Percentiles rank a stretch among this genome's conserved stretches.
These are phyloP conservation scores for Schoenoplectus tabernaemontani DNA, from an alignment of 202 grass and related monocot genomes.

Conservation along the genomic window DNA sequence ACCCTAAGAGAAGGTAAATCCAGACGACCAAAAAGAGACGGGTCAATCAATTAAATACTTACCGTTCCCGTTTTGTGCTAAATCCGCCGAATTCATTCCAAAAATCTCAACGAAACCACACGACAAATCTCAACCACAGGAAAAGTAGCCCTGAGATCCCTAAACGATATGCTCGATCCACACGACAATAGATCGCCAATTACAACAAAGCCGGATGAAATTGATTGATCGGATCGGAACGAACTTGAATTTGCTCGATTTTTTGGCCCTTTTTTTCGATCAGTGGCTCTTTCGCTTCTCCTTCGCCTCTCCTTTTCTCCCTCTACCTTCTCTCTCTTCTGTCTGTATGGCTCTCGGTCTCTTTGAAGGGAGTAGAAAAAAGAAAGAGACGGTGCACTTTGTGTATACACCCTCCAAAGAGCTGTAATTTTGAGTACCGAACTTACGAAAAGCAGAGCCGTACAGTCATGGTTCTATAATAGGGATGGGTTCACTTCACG, in stretches of 20 bases:
- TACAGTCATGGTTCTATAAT: constrained; percentile 2
- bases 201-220: neutral
- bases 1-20: constrained; percentile 16
- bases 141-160: constrained; percentile 20
- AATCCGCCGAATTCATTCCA: constrained; percentile 13
- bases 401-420: neutral
- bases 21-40: neutral
- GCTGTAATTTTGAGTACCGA: neutral
- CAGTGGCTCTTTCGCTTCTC: neutral
- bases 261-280: neutral
- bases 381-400: constrained; percentile 21
- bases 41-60: neutral
- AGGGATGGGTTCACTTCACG: too few species aligned
- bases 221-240: neutral
- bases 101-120: neutral
- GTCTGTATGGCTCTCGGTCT: constrained; percentile 24
- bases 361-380: constrained; percentile 31
- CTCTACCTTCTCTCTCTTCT: neutral
- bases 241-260: neutral
- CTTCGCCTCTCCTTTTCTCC: neutral
- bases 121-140: constrained; percentile 15
- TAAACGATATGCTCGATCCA: too few species aligned
- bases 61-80: constrained; percentile 17
- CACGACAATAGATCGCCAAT: neutral
- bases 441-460: neutral